Evolutionary conservation across 257 asterid species (phyloP), one percentile per base, ranked within the genome.

Genomic region (Fraxinus anomala): DNA sequence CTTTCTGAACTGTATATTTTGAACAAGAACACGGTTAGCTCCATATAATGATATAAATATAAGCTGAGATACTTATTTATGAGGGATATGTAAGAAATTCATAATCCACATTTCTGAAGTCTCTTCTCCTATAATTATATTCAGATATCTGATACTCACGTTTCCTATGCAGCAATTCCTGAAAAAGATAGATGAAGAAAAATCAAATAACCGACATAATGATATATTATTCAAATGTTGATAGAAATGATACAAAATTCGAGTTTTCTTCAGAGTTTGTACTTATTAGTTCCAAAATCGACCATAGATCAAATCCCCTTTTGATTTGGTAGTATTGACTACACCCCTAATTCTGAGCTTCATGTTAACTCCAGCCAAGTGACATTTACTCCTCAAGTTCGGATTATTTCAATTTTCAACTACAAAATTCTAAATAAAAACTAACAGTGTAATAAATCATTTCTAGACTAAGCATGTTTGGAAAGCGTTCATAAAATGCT

Each of bases 101-200:
- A 61, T 14, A 61, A 56, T 26, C 69, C 69, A 63, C 69, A 63
- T 63, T 63, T 26, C 36, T 63, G 6, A 63, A 63, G n/a, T 24
- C 69, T 63, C 69, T 4, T 63, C 6, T 61, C 36, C 69, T 63
- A 63, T 24, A 19, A 63, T 63, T 63, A 63, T 12, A 7, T 63
- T 23, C 36, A 63, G 65, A 54, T 54, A n/a, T 54, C 65, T 6
- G 24, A 54, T 54, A 54, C 65, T 19, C 6, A 1, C 28, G 69
- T 63, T 63, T 63, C 69, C 69, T 63, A 63, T 63, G 69, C 69
- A 10, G 69, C 69, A 63, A 63, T 63, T 63, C 69, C 69, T 63
- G 34, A 10, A 12, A 23, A 63, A 11, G 21, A 23, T 9, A 6
- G 5, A 49, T 5, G 8, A 49, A 19, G 26, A 49, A 19, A n/a